These are phyloP conservation scores for Pelargonium cotyledonis DNA, from an alignment of 441 rosid species.

Conservation along the genomic window DNA sequence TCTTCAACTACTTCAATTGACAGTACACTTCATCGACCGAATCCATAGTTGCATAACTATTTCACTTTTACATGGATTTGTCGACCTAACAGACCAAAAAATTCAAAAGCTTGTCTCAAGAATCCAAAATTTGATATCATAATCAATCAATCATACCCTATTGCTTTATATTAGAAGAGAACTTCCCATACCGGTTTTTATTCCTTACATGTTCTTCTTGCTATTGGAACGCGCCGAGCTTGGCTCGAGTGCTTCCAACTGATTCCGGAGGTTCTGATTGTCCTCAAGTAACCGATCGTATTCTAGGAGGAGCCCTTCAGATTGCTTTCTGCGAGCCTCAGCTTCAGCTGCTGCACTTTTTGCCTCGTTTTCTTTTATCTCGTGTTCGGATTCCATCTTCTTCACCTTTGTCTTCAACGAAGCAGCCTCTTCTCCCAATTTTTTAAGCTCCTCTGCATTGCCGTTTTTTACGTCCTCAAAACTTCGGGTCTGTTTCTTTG, in stretches of 20 bases:
- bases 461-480: conserved; percentile 16
- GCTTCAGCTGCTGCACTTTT: conserved; percentile 19
- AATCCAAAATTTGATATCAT: too few species aligned
- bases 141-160: neutral
- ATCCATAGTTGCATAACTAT: too few species aligned
- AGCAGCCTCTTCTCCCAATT: conserved; percentile 16
- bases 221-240: conserved; percentile 7
- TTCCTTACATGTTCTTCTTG: conserved; percentile 15
- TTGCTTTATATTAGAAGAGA: neutral
- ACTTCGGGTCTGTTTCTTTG: conserved; percentile 23
- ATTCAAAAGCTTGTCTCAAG: too few species aligned
- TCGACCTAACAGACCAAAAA: too few species aligned
- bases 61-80: too few species aligned
- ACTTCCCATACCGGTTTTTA: neutral
- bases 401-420: conserved; percentile 17
- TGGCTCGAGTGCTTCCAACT: conserved; percentile 16
- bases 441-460: conserved; percentile 18
- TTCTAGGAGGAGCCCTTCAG: conserved; percentile 20
- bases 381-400: conserved; percentile 10
- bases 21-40: too few species aligned
- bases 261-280: conserved; percentile 23
- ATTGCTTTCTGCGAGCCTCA: conserved; percentile 20
- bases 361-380: conserved; percentile 11
- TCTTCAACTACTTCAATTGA: too few species aligned
- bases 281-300: conserved; percentile 21